These are phyloP conservation scores for Leccinum insigne DNA, from an alignment of 1,284 basidiomycete species.

Conservation along the genomic window DNA sequence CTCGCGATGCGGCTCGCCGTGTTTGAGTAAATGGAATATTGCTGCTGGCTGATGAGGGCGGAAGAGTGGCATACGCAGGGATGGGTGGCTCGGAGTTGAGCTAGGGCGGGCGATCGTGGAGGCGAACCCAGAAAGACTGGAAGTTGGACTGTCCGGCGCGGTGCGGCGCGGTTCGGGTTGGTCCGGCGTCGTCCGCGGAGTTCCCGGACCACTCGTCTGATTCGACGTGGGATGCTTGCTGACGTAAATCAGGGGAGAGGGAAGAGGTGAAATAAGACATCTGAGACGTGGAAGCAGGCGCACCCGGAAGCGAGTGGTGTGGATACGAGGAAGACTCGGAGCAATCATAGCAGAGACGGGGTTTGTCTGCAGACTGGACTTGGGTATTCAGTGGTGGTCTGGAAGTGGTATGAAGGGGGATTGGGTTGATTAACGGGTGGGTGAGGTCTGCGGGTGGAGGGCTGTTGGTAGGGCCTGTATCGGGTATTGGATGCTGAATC, in stretches of 20 bases:
- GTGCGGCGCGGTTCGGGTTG: too few species aligned
- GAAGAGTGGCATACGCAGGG: constrained; percentile 37
- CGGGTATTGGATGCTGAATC: constrained; percentile 45
- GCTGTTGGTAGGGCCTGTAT: constrained; percentile 48
- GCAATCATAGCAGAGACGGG: constrained; percentile 43
- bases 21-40: constrained; percentile 52
- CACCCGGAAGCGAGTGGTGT: constrained; percentile 44
- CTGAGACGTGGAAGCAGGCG: constrained; percentile 46
- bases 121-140: constrained; percentile 23
- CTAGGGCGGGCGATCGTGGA: constrained; percentile 49
- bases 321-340: constrained; percentile 42
- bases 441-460: constrained; percentile 44
- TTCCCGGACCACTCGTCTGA: constrained; percentile 37
- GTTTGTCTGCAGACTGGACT: constrained; percentile 36
- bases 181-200: too few species aligned
- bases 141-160: too few species aligned
- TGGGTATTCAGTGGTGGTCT: constrained; percentile 39
- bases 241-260: constrained; percentile 43
- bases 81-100: constrained; percentile 57
- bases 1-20: constrained; percentile 64
- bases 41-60: constrained; percentile 37
- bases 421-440: constrained; percentile 43
- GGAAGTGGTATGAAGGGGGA: constrained; percentile 64
- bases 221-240: constrained; percentile 28
- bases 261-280: constrained; percentile 53